A percentile compares a stretch with the other conserved stretches of the same genome.
Evolutionary conservation across 352 stramenopile genomes (phyloP).

Genomic region (Globisporangium orthogonon): DNA sequence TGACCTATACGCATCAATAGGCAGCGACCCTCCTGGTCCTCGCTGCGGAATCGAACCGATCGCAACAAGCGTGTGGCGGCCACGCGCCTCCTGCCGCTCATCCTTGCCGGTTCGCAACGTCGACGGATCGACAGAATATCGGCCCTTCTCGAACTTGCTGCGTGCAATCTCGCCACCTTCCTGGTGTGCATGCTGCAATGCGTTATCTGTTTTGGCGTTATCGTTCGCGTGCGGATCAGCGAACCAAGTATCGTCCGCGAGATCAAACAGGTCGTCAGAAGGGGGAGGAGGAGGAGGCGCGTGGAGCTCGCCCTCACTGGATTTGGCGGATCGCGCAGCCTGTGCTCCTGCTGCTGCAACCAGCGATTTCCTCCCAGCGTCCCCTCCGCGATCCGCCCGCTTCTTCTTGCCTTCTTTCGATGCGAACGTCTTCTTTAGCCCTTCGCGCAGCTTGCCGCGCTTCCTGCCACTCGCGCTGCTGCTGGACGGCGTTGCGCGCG

Average conservation of each 20-base stretch:
- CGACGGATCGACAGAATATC: not conserved
- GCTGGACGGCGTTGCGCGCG: slow-evolving; percentile 1
- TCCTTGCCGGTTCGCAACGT: slow-evolving; percentile 3
- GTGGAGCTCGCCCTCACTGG: not conserved
- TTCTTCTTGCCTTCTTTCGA: slow-evolving; percentile 10
- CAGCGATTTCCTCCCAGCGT: not conserved
- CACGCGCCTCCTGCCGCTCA: not conserved
- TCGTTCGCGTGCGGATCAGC: slow-evolving; percentile 19
- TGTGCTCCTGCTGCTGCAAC: not conserved
- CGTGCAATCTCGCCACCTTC: not conserved
- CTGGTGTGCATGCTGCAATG: not conserved
- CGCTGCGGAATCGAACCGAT: not conserved
- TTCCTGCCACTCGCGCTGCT: not conserved
- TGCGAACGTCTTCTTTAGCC: slow-evolving; percentile 14
- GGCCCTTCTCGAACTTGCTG: not conserved
- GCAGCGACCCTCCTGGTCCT: slow-evolving; percentile 1
- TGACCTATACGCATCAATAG: slow-evolving; percentile 9
- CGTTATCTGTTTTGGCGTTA: not conserved
- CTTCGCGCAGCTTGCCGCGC: slow-evolving; percentile 10
- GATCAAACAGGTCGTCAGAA: slow-evolving; percentile 34
- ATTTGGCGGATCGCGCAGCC: not conserved
- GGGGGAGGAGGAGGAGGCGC: not conserved
- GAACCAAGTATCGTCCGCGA: slow-evolving; percentile 58
- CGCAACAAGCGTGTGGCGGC: slow-evolving; percentile 5
- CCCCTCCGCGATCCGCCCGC: not conserved